Percentiles rank a stretch among this genome's conserved stretches.
phyloP scores from a whole-genome alignment of 2,329 filamentous ascomycete species.

The Aphanocladium album region DNA sequence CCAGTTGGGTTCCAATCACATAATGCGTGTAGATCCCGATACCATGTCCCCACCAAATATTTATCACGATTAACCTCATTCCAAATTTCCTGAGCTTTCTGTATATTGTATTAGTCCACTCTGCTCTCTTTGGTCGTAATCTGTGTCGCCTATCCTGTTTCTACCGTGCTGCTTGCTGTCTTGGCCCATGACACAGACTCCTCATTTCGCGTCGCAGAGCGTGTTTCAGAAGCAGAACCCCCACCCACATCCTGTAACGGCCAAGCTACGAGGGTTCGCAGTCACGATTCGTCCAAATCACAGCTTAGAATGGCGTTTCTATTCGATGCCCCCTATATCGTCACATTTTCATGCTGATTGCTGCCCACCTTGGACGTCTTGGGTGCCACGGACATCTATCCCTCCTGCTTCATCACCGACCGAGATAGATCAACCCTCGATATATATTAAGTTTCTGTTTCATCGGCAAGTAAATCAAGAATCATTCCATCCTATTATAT shows the following conservation, averaged over 20 bases:
- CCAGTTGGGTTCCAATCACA: background rate
- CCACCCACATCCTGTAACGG: background rate
- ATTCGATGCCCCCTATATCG: background rate
- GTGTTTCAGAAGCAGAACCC: conserved; percentile 2
- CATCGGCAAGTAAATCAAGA: background rate
- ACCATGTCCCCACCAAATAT: background rate
- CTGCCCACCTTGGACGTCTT: background rate
- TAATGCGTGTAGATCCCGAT: no score
- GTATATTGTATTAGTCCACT: background rate
- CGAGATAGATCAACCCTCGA: background rate
- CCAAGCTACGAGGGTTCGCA: background rate
- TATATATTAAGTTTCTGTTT: background rate
- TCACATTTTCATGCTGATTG: background rate
- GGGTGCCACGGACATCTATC: background rate
- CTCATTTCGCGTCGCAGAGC: conserved; percentile 1
- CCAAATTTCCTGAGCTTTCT: background rate
- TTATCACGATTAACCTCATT: background rate
- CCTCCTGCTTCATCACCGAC: background rate
- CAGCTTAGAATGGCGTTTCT: background rate
- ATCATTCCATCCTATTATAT: background rate
- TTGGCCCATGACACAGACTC: background rate
- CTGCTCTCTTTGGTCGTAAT: background rate
- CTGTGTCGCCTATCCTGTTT: background rate
- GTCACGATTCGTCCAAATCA: background rate
- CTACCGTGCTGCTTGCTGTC: background rate